Evolutionary conservation across 2,329 filamentous ascomycete species (phyloP), one percentile per base, ranked within the genome.

Genomic region (Didymella glomerata): DNA sequence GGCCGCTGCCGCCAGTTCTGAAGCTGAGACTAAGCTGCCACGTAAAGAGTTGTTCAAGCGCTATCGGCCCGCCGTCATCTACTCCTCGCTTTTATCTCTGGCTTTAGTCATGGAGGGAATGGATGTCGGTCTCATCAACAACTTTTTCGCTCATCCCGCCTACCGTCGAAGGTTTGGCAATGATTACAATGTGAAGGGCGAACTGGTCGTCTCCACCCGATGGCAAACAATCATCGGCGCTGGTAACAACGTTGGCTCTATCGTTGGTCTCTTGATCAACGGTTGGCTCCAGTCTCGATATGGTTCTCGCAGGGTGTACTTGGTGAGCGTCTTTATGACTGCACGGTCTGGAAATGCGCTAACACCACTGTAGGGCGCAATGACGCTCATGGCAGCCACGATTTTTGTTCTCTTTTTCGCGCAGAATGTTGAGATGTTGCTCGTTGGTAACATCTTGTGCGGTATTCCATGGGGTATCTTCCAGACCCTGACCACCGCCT

Each of bases 51-150:
- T 34, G 4, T 34, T 34, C 32, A 34, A 34, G 32, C 32, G 32
- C 32, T 34, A 34, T n/a, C 32, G 32, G 14, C 32, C 32, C 14
- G 32, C 32, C 14, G 32, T 34, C 32, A 34, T 34, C 32, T 34
- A 34, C 14, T 34, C 32, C 13, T 34, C 32, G 32, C 81, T 94
- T 61, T 91, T 96, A 73, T 93, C 90, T 8, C 91, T 90, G 0
- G 91, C 89, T 76, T 93, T 95, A 72, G 86, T 86, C 67, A 96
- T 96, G 92, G 91, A 95, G 76, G 91, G 90, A 8, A 94, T 92
- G 78, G 91, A 95, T 74, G 82, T 93, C 61, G 87, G 85, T 68
- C 80, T 94, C 57, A 86, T 93, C 74, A 91, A 89, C 80, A 92
- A 92, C 77, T 91, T 93, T 69, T 92, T 85, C 61, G 77, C 68